Percentiles rank a stretch among this genome's conserved stretches.
phyloP scores from a whole-genome alignment of 1,139 yeast genomes.

The Kodamaea ohmeri region DNA sequence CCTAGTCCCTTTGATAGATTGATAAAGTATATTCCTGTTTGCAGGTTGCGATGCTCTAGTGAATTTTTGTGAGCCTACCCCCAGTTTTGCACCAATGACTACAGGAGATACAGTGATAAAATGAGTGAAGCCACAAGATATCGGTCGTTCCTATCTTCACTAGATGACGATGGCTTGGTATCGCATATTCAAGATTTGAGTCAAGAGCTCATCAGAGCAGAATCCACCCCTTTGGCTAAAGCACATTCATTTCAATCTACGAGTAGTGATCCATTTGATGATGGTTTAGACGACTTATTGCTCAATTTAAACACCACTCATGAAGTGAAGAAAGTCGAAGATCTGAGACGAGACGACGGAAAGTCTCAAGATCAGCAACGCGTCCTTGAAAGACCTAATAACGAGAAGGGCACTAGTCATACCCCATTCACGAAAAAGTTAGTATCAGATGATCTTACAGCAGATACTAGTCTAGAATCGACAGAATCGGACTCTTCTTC shows the following conservation, averaged over 20 bases:
- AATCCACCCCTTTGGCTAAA: conserved; percentile 10
- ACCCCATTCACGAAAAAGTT: too few relatives aligned
- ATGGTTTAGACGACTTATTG: conserved; percentile 33
- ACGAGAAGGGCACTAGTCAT: too few relatives aligned
- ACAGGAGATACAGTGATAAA: not conserved
- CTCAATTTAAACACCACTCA: conserved; percentile 7
- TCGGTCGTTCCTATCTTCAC: conserved; percentile 30
- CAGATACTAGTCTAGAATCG: not conserved
- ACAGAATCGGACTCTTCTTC: not conserved
- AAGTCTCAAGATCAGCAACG: conserved; percentile 3
- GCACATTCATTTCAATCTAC: conserved; percentile 12
- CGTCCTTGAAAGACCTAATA: too few relatives aligned
- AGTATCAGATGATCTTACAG: not conserved
- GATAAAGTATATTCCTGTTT: too few relatives aligned
- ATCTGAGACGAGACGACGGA: not conserved
- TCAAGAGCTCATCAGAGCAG: conserved; percentile 13
- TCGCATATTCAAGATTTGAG: conserved; percentile 36
- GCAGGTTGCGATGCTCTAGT: too few relatives aligned
- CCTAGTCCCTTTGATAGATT: too few relatives aligned
- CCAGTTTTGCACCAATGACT: not conserved
- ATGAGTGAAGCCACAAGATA: conserved; percentile 13
- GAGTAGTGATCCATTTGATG: conserved; percentile 42
- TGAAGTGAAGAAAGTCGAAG: conserved; percentile 7
- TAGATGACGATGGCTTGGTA: conserved; percentile 42
- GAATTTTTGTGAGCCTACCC: too few relatives aligned